Evolutionary conservation across 148 eudicot species (phyloP).

Genomic region (Suaeda aralocaspica): DNA sequence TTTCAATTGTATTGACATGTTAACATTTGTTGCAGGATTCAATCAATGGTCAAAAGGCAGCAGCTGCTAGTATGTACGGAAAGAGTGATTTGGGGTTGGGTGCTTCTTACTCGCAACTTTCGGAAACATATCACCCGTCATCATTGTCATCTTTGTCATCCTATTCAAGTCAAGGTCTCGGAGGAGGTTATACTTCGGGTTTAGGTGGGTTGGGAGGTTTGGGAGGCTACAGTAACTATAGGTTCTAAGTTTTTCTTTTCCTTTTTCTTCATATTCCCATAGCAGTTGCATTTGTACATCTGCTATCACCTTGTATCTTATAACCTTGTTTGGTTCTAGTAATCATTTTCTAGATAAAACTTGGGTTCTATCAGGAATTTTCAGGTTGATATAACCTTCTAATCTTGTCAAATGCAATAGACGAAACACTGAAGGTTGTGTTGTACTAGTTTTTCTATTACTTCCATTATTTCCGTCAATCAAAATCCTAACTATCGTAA

Average conservation of each 20-base stretch:
- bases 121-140: constrained; percentile 37
- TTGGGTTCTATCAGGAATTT: not conserved
- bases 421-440: not conserved
- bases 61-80: not conserved
- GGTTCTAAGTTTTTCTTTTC: constrained; percentile 30
- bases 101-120: constrained; percentile 1
- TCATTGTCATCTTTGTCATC: constrained; percentile 39
- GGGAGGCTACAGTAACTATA: constrained; percentile 45
- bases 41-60: constrained; percentile 10
- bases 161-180: constrained; percentile 43
- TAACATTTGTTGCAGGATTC: not conserved
- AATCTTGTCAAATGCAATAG: constrained; percentile 12
- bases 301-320: constrained; percentile 1
- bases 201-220: constrained; percentile 47
- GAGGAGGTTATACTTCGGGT: constrained; percentile 55
- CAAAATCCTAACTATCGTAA: not conserved
- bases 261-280: not conserved
- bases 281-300: not conserved
- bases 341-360: constrained; percentile 8
- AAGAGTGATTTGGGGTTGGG: constrained; percentile 9
- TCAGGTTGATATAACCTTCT: constrained; percentile 4
- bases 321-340: not conserved
- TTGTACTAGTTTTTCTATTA: not conserved
- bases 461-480: not conserved
- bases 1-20: not conserved